Base-by-base conservation (phyloP, 2,329 filamentous ascomycete species). In the Curvularia spicifera region DNA sequence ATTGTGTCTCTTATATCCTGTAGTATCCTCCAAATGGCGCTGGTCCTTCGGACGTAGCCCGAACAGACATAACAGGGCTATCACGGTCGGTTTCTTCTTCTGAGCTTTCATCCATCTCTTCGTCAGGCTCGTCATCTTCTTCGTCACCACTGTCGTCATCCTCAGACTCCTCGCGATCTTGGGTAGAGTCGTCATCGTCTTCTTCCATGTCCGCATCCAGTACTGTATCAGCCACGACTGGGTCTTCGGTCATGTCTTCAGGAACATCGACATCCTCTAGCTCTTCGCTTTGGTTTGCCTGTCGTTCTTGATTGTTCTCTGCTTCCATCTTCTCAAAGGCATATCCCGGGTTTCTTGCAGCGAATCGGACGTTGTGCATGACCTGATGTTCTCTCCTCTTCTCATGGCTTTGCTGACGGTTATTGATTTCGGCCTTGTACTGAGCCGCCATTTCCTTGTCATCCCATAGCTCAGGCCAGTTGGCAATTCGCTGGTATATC, bases 391-490 rank as follows among this genome's bases (percentile, higher is more conserved):
- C 74, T 40, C 62, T 60, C 22, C 40, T 51, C 56, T 68, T 76
- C 51, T 68, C 64, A 20, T 64, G 60, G 43, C 64, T 65, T 5
- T 66, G 35, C 12, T 70, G 60, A 20, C 63, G 67, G 40, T 72
- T 58, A 24, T 63, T 64, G 20, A 74, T 54, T 48, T 76, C 73
- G n/a, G 61, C 59, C 48, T 60, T 64, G 47, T 76, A 75, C 12
- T 62, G 68, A 8, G 56, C 62, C 26, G 69, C 69, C 13, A 77
- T 59, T 10, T 71, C 68, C 48, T 69, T 59, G 56, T 75, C 72
- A 37, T 74, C 70, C 67, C 73, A 76, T 5, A 68, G 35, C 31
- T 75, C 71, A 3, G 75, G 74, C 74, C 74, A 76, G 1, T 63
- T 45, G 18, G 69, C 40, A 31, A 76, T 57, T n/a, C 72, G 71